Evolutionary conservation across 805 yeast genomes (phyloP), one percentile per base, ranked within the genome.

Genomic region (Hanseniaspora guilliermondii): DNA sequence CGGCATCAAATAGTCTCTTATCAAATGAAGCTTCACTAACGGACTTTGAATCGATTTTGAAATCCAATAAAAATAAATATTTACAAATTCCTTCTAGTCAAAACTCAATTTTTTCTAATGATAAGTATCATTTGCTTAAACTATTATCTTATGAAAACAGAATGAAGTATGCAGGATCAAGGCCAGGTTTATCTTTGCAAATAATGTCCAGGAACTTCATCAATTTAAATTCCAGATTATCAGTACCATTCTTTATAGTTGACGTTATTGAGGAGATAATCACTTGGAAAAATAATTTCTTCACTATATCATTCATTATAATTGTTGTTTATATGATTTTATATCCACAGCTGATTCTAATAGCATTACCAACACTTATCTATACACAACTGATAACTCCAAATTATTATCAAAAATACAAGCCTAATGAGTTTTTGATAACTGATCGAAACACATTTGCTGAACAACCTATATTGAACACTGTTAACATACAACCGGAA

Each of bases 151-250:
- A 82, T 22, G 72, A 76, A 47, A 73, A 73, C 16, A 68, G 95
- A 53, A 70, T 79, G n/a, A 76, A 72, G 46, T 75, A 76, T 56
- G 87, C 84, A 56, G 76, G 77, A 57, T 65, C 72, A 11, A 66
- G 94, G 49, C 94, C 95, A 0, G 78, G 78, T 21, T 66, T 87
- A 22, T 81, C 87, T 21, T 78, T 86, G 41, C 86, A 77, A 40
- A 60, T 76, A 3, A 82, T 85, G 84, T 78, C 87, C 49, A 77
- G 74, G 56, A 85, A 85, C 63, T 75, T 82, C 58, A 79, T 82
- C 27, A 72, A 73, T 60, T 65, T 85, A 67, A 78, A 81, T 56
- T 77, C 85, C 9, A 67, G 93, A 54, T 64, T 83, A 7, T 75
- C 86, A 6, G 64, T 75, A 0, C 80, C 85, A 0, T 86, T 83